These are phyloP conservation scores for Blastobotrys chiropterorum DNA, from an alignment of 805 yeast genomes.

Conservation along the genomic window DNA sequence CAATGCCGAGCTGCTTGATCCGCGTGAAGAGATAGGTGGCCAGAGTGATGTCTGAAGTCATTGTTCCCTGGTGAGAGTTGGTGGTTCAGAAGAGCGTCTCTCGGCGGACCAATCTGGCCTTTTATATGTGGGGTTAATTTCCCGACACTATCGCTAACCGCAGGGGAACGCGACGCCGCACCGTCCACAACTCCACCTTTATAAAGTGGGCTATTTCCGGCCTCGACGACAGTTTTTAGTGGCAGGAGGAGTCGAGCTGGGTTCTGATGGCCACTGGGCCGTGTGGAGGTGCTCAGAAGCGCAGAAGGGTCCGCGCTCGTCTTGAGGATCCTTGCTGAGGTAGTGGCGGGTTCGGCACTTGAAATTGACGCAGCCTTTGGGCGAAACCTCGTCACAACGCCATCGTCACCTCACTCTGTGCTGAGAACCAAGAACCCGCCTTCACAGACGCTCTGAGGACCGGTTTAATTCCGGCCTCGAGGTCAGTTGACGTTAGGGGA, in stretches of 20 bases:
- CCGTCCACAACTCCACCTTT: not conserved
- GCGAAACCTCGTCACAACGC: too few species aligned
- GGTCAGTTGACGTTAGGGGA: not conserved
- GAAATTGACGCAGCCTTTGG: too few species aligned
- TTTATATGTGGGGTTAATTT: not conserved
- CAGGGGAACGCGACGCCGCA: not conserved
- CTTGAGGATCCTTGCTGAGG: too few species aligned
- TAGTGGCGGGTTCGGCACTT: too few species aligned
- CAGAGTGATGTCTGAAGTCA: constrained; percentile 13
- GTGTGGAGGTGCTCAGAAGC: too few species aligned
- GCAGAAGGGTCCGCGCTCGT: too few species aligned
- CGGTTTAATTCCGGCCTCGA: not conserved
- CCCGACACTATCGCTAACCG: not conserved
- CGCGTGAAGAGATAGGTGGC: constrained; percentile 31
- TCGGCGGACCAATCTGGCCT: not conserved
- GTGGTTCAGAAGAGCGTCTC: not conserved
- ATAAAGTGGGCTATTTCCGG: not conserved
- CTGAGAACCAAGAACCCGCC: too few species aligned
- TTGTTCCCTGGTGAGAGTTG: not conserved
- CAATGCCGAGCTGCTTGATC: constrained; percentile 31
- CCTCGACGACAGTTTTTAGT: too few species aligned
- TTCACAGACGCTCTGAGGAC: too few species aligned
- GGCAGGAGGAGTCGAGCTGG: too few species aligned
- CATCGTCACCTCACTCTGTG: too few species aligned
- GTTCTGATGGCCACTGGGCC: too few species aligned